These are phyloP conservation scores for Aegilops umbellulata DNA, from an alignment of 176 grass and related monocot species.

Conservation along the genomic window DNA sequence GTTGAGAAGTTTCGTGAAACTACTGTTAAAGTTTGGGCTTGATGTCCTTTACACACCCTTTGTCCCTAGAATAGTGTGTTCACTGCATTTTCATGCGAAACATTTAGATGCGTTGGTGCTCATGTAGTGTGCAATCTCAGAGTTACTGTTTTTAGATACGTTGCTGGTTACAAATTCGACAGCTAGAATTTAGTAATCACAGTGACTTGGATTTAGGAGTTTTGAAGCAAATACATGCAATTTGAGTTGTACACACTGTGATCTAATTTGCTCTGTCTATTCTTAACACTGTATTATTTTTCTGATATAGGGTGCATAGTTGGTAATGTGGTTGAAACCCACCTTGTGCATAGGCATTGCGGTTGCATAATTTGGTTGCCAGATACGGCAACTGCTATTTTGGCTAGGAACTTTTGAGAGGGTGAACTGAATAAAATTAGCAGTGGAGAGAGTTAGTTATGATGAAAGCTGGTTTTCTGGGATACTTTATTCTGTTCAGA, in stretches of 20 bases:
- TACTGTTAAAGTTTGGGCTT: neutral
- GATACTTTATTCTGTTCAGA: neutral
- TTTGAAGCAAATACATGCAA: slow-evolving; percentile 6
- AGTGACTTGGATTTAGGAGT: neutral
- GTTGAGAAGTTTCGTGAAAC: neutral
- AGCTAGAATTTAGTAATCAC: neutral
- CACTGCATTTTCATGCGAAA: neutral
- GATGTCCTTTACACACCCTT: neutral
- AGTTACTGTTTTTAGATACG: neutral
- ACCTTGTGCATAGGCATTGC: neutral
- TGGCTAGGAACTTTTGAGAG: neutral
- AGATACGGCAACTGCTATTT: neutral
- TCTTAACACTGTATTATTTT: neutral
- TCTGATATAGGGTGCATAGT: neutral
- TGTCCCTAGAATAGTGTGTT: neutral
- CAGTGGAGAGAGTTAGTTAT: neutral
- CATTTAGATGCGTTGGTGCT: neutral
- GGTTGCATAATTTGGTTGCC: neutral
- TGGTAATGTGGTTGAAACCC: neutral
- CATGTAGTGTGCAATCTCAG: neutral
- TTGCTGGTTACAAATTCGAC: neutral
- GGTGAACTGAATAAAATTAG: neutral
- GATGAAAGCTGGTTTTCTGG: neutral
- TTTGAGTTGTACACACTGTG: neutral
- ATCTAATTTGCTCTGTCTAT: neutral